phyloP scores from a whole-genome alignment of 805 yeast genomes.

The Kluyveromyces starmeri region DNA sequence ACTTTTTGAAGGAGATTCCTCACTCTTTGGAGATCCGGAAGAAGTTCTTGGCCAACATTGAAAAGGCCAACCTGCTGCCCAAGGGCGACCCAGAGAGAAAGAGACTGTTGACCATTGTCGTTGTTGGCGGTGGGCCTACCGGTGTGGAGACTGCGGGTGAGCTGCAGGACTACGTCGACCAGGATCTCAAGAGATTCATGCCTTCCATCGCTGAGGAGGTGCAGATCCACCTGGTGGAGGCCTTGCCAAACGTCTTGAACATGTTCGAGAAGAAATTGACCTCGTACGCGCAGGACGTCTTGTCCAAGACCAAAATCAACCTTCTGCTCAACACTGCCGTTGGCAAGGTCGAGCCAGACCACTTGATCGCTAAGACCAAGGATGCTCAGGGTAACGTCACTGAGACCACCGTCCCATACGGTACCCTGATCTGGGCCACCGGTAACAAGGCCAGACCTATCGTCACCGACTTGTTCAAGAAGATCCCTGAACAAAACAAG shows the following conservation, averaged over 20 bases:
- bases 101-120: slow-evolving; percentile 77
- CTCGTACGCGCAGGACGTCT: slow-evolving; percentile 35
- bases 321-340: slow-evolving; percentile 83
- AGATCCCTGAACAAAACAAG: slow-evolving; percentile 68
- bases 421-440: slow-evolving; percentile 93
- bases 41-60: slow-evolving; percentile 76
- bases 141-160: slow-evolving; percentile 98
- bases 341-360: slow-evolving; percentile 67
- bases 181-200: slow-evolving; percentile 79
- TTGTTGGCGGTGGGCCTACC: slow-evolving; percentile 97
- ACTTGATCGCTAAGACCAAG: slow-evolving; percentile 65
- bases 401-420: slow-evolving; percentile 62
- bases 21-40: slow-evolving; percentile 78
- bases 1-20: slow-evolving; percentile 81
- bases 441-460: slow-evolving; percentile 85
- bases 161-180: slow-evolving; percentile 86
- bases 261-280: slow-evolving; percentile 39
- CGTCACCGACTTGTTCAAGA: slow-evolving; percentile 54
- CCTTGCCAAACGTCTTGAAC: slow-evolving; percentile 74
- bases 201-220: slow-evolving; percentile 82
- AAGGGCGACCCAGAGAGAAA: slow-evolving; percentile 72
- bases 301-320: slow-evolving; percentile 49
- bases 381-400: slow-evolving; percentile 61
- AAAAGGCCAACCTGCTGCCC: slow-evolving; percentile 79
- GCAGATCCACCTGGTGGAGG: slow-evolving; percentile 81